Base-by-base conservation (phyloP, 2,329 filamentous ascomycete species). In the Fusarium sp. region DNA sequence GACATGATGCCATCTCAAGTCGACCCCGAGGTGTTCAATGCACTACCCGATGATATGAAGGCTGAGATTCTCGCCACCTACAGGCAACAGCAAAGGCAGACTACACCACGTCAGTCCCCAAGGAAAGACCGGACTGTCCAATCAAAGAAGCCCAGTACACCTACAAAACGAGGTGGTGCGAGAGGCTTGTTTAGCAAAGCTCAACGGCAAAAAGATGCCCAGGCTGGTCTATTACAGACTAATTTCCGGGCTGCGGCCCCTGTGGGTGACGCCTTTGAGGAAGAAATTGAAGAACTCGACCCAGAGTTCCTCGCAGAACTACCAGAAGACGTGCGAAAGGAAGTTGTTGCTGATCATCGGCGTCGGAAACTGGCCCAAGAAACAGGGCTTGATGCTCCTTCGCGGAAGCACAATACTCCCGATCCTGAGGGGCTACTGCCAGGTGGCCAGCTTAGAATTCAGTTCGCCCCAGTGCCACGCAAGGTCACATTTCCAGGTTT, bases 31-130 rank as follows among this genome's bases (percentile, higher is more conserved):
- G 91, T 93, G 2, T 90, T 98, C 67, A 87, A 90, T 42, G 92
- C 92, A 1, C 83, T 99, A 1, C 96, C 96, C 0, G 89, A 91
- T 36, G 93, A 97, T 67, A 88, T 99, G 76, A 92, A 94, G 67
- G 88, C 89, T 2, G 96, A 98, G 78, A 84, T 98, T 0, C 80
- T 97, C 8, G 89, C 87, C 3, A 89, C 91, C 33, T 97, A 97
- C 75, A 78, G 81, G 57, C 77, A 77, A 56, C 73, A 74, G 20
- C 74, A 71, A 7, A 74, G 77, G 6, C 82, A 81, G 64, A 75
- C 77, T 5, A 67, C 78, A 3, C 79, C 81, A 11, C 80, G 79
- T 2, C 83, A 86, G 63, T 89, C 87, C 0, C 87, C 87, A 7
- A 83, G 84, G 36, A 90, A 89, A 73, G 83, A 85, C 62, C 82